phyloP scores from a whole-genome alignment of 306 rosid species.

The Hippophae rhamnoides region DNA sequence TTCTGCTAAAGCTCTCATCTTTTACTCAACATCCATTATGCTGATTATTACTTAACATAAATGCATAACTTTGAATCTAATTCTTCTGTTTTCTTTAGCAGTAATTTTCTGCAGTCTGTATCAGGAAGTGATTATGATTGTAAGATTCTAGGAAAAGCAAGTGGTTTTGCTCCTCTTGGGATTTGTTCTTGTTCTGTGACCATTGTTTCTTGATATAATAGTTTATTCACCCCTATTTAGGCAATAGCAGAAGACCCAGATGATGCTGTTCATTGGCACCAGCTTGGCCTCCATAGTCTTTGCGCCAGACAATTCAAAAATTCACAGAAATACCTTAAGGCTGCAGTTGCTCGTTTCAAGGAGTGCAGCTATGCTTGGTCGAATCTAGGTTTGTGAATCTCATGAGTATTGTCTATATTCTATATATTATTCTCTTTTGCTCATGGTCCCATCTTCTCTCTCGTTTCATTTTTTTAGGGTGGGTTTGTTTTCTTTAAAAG shows the following conservation, averaged over 20 bases:
- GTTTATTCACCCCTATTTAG: conserved; percentile 18
- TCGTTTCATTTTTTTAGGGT: not conserved
- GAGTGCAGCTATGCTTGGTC: conserved; percentile 81
- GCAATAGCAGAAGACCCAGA: conserved; percentile 86
- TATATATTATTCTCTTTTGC: no score
- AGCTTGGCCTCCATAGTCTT: conserved; percentile 87
- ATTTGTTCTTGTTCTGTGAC: conserved; percentile 1
- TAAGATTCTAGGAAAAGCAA: no score
- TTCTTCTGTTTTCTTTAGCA: no score
- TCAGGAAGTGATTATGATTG: no score
- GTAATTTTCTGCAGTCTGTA: no score
- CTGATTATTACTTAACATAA: no score
- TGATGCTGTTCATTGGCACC: conserved; percentile 91
- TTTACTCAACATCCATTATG: no score
- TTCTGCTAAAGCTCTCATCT: no score
- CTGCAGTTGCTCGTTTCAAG: conserved; percentile 60
- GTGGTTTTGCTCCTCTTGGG: no score
- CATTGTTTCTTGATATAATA: conserved; percentile 8
- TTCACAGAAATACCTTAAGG: conserved; percentile 75
- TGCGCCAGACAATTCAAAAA: conserved; percentile 64
- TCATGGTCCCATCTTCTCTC: not conserved
- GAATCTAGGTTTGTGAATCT: conserved; percentile 52
- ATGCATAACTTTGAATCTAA: no score
- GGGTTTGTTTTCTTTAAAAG: no score
- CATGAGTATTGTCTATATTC: not conserved